phyloP scores from a whole-genome alignment of 768 basidiomycete species.

The Tricholoma matsutake region DNA sequence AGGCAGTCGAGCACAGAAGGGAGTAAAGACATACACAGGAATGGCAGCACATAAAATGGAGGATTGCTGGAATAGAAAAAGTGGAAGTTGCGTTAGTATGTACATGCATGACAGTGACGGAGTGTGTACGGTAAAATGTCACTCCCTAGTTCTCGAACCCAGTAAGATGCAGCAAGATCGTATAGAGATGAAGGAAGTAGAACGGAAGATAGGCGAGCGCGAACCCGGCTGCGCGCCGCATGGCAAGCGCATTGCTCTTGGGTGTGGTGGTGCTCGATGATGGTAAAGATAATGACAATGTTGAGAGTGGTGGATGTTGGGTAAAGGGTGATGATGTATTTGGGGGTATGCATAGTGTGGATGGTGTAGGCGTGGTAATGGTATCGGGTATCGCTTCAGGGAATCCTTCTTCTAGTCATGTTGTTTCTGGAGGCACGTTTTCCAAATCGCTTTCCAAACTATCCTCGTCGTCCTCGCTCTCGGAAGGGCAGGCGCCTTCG shows the following conservation, averaged over 20 bases:
- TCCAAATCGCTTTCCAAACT: slow-evolving; percentile 41
- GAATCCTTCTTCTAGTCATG: slow-evolving; percentile 18
- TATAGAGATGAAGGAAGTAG: slow-evolving; percentile 25
- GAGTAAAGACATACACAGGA: slow-evolving; percentile 1
- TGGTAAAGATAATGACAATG: neutral
- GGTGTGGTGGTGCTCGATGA: slow-evolving; percentile 11
- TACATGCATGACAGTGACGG: slow-evolving; percentile 3
- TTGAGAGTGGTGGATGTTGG: neutral
- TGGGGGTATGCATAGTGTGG: slow-evolving; percentile 15
- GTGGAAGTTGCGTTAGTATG: neutral
- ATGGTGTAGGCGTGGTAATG: slow-evolving; percentile 11
- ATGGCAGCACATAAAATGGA: neutral
- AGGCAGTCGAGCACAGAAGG: neutral
- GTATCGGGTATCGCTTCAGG: slow-evolving; percentile 1
- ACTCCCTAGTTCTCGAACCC: slow-evolving; percentile 8
- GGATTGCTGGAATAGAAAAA: neutral
- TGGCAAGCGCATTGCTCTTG: slow-evolving; percentile 14
- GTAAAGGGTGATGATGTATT: slow-evolving; percentile 8
- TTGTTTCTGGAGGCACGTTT: slow-evolving; percentile 29
- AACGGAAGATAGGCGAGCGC: slow-evolving; percentile 19
- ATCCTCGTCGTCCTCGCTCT: slow-evolving; percentile 32
- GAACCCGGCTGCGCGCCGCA: slow-evolving; percentile 17
- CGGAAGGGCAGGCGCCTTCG: slow-evolving; percentile 29
- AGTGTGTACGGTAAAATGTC: neutral
- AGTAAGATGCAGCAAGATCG: slow-evolving; percentile 20